Percentiles rank a stretch among this genome's conserved stretches.
Evolutionary conservation across 805 yeast genomes (phyloP).

Genomic region (Blastobotrys robertii): DNA sequence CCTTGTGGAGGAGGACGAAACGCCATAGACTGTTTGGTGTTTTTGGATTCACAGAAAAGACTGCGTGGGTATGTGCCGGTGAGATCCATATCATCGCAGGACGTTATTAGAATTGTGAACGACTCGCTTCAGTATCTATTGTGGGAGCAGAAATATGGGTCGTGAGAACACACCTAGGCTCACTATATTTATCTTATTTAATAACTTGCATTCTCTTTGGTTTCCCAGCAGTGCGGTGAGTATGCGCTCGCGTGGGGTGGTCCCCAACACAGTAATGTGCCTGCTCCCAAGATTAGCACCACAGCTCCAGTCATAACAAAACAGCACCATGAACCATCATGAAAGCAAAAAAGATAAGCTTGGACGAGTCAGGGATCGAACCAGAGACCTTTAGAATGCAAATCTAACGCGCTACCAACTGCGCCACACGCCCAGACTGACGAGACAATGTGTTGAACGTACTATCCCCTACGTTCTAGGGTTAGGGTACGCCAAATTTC

Average conservation of each 20-base stretch:
- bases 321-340: too few relatives aligned
- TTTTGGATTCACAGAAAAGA: conserved; percentile 15
- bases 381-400: conserved; percentile 3
- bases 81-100: background rate
- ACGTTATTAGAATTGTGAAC: conserved; percentile 6
- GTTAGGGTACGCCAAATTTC: too few relatives aligned
- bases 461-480: too few relatives aligned
- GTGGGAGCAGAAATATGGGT: conserved; percentile 5
- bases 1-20: conserved; percentile 26
- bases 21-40: conserved; percentile 23
- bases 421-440: conserved; percentile 2
- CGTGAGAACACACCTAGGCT: too few relatives aligned
- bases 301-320: too few relatives aligned
- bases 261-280: too few relatives aligned
- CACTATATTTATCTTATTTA: too few relatives aligned
- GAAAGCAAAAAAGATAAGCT: background rate
- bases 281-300: too few relatives aligned
- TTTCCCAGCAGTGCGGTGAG: too few relatives aligned
- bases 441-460: too few relatives aligned
- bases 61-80: conserved; percentile 7
- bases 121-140: conserved; percentile 4
- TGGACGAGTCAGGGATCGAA: conserved; percentile 3
- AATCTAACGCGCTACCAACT: conserved; percentile 3
- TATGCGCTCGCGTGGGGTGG: too few relatives aligned
- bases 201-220: too few relatives aligned